Evolutionary conservation across 2,329 filamentous ascomycete species (phyloP), one percentile per base, ranked within the genome.

Genomic region (Chlorencoelia australis): DNA sequence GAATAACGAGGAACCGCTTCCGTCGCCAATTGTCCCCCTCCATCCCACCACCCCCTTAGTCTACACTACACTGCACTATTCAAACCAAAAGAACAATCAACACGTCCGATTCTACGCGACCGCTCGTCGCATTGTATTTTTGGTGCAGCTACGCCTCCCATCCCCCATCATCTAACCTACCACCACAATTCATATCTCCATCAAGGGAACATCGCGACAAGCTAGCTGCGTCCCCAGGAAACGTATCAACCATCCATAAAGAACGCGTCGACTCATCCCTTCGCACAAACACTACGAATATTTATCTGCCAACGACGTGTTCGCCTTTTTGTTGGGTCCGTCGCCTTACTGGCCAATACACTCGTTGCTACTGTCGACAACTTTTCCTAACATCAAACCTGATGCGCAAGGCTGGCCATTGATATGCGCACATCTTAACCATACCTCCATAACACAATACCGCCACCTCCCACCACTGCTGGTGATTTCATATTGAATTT

Each of bases 381-480:
- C 35, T 36, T 31, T 38, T 35, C 34, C 27, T 39, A 31, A 45
- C 36, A 43, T 42, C 46, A 39, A 50, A 47, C 43, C 52, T 51
- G 48, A 55, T 53, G 51, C 51, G 53, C 52, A 51, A 56, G 52
- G 51, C 52, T 54, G 45, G 43, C 31, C 50, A 47, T 43, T 58
- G 51, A 54, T 49, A 54, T 58, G 55, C 51, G 46, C 51, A n/a
- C n/a, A n/a, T n/a, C n/a, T 46, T 31, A 47, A 40, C 24, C 35
- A 42, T 39, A 40, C 33, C 33, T 34, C 40, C 47, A 45, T 27
- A 43, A 19, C 40, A 30, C 44, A 42, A 37, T 39, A 40, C 41
- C 28, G 34, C 24, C n/a, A 21, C 37, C 32, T 20, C 27, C 41
- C 42, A 30, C 42, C n/a, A n/a, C n/a, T n/a, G n/a, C n/a, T n/a